Evolutionary conservation across 164 flowering plant species (phyloP).

Genomic region (Piper betle): DNA sequence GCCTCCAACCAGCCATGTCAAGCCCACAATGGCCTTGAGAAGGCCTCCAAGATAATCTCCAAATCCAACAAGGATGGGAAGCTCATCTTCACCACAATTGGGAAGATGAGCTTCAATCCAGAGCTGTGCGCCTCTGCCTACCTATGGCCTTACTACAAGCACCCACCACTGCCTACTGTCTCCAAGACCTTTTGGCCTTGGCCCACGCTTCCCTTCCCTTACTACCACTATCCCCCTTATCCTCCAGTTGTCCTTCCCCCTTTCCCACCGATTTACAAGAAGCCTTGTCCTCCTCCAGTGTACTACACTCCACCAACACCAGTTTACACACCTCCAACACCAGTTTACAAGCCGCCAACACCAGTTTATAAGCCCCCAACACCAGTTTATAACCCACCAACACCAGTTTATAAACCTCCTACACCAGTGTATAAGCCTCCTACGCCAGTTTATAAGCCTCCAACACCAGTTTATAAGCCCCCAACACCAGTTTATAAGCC

Average conservation of each 20-base stretch:
- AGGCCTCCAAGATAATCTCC: conserved; percentile 30
- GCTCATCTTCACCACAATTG: conserved; percentile 21
- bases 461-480: too few relatives aligned
- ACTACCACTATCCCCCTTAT: background rate
- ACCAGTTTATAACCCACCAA: too few relatives aligned
- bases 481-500: too few relatives aligned
- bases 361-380: too few relatives aligned
- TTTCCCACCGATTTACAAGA: background rate
- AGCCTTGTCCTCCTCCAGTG: background rate
- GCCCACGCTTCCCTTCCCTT: background rate
- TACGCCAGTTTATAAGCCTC: too few relatives aligned
- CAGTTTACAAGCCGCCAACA: too few relatives aligned
- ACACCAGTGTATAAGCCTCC: too few relatives aligned
- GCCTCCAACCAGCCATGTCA: conserved; percentile 51
- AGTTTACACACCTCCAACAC: too few relatives aligned
- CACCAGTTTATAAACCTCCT: too few relatives aligned
- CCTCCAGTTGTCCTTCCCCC: background rate
- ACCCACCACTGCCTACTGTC: conserved; percentile 17
- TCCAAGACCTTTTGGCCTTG: conserved; percentile 1
- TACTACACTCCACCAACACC: background rate
- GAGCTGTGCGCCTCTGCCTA: conserved; percentile 41
- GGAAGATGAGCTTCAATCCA: conserved; percentile 43
- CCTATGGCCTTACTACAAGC: conserved; percentile 37
- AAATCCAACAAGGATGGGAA: conserved; percentile 24
- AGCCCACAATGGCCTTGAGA: conserved; percentile 25